Base-by-base conservation (phyloP, 1,284 basidiomycete species). In the Papiliotrema nemorosa region DNA sequence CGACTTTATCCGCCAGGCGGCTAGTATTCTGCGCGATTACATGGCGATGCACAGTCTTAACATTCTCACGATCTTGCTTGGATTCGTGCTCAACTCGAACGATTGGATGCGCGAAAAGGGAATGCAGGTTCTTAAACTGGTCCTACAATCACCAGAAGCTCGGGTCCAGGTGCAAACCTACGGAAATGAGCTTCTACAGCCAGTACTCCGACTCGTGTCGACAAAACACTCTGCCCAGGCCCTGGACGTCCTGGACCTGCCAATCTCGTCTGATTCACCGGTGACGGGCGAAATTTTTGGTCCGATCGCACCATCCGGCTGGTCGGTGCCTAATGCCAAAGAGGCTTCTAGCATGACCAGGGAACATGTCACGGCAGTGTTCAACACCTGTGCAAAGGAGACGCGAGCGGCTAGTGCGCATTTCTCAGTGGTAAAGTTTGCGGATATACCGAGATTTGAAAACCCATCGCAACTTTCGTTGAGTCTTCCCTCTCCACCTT, bases 1-100 rank as follows among this genome's bases (percentile, higher is more conserved):
- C 50, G 92, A 97, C 71, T 91, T 97, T 72, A 81, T 94, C 52
- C 84, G 90, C 2, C 91, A 97, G 68, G 91, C 90, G 0, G 85
- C 90, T 18, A 79, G 83, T 2, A 86, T 87, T 59, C 79, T 97
- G 37, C 83, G 89, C 26, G 89, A 93, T 63, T 92, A 87, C 52
- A 56, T 76, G 82, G 82, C 21, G 64, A 61, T 62, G 69, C 44
- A 83, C 81, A 62, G 80, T 78, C 69, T 91, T 80, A 86, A 83
- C 79, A 29, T 92, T 33, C 84, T 88, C 42, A 88, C 88, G 0
- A 77, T 92, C 9, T 81, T 96, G 13, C 80, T 96, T 20, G 86
- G 90, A 3, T 79, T 94, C 12, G 84, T 90, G n/a, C 81, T 96
- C 50, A 96, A 96, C 66, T 78, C 80, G 44, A 82, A 89, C 64